Evolutionary conservation across 2,329 filamentous ascomycete species (phyloP).

Genomic region (Colletotrichum sublineola): DNA sequence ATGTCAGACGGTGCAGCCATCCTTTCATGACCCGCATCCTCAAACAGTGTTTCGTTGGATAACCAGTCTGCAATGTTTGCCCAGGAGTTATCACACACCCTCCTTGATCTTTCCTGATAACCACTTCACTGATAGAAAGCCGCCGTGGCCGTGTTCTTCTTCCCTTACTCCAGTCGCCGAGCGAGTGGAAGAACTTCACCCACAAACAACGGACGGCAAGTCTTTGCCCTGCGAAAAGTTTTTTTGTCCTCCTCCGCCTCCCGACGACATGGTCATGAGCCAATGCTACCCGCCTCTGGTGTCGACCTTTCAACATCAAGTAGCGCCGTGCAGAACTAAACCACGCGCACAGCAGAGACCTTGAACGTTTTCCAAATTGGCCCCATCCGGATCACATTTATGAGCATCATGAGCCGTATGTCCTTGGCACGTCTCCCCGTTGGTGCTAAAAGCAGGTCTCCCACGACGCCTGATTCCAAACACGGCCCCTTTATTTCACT

Average conservation of each 20-base stretch:
- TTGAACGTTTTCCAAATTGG: slow-evolving; percentile 5
- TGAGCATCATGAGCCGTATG: slow-evolving; percentile 12
- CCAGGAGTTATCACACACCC: slow-evolving; percentile 14
- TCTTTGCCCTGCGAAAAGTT: neutral
- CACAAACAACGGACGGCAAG: slow-evolving; percentile 11
- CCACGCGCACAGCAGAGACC: slow-evolving; percentile 1
- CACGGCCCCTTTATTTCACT: slow-evolving; percentile 10
- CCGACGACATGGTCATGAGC: slow-evolving; percentile 30
- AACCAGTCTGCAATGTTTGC: slow-evolving; percentile 16
- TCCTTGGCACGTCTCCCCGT: slow-evolving; percentile 33
- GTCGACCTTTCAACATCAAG: slow-evolving; percentile 33
- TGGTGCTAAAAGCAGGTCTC: slow-evolving; percentile 38
- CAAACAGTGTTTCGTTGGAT: slow-evolving; percentile 28
- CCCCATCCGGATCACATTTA: slow-evolving; percentile 10
- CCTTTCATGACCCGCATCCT: neutral
- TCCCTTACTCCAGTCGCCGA: slow-evolving; percentile 29
- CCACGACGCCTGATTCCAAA: slow-evolving; percentile 20
- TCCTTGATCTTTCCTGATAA: neutral
- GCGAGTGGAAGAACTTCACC: slow-evolving; percentile 22
- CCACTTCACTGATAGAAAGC: slow-evolving; percentile 19
- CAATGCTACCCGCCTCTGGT: slow-evolving; percentile 22
- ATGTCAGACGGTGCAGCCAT: slow-evolving; percentile 18
- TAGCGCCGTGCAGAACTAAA: slow-evolving; percentile 17
- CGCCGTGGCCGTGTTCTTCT: slow-evolving; percentile 8
- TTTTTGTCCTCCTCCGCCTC: slow-evolving; percentile 29